Base-by-base conservation (phyloP, 2,329 filamentous ascomycete genomes). In the Diaporthe sp. region DNA sequence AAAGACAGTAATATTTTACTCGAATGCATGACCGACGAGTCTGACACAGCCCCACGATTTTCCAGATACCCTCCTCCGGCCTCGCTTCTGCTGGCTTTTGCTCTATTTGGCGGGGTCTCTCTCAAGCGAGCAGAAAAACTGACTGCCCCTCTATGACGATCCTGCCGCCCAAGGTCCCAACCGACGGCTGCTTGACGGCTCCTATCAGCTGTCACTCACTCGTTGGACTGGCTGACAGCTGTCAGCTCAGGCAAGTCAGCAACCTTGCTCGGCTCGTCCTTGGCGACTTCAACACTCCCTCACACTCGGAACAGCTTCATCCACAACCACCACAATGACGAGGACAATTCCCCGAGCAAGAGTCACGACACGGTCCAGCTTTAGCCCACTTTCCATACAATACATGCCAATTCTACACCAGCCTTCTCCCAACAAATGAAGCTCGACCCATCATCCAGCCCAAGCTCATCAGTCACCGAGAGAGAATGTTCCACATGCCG, bases 1-100 rank as follows among this genome's bases (percentile, higher is more conserved):
- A 34, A 34, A 9, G 28, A n/a, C 31, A n/a, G 31, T 22, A 37
- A 17, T 7, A 31, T 68, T 34, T 42, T 51, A 25, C 44, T 37
- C 31, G 44, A 53, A 68, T 69, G 65, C 65, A 69, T 69, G 49
- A 69, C 65, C 49, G 39, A 42, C n/a, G 9, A n/a, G 22, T 68
- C 65, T 69, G 65, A 69, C 65, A 69, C 55, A 55, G 12, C 46
- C 65, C 46, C 65, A 69, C 49, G 49, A 42, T 55, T 17, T 17
- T 53, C 62, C 62, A 53, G 46, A 53, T 53, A 53, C 22, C 46
- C 65, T 42, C 9, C 65, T 69, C 65, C 65, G 49, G 65, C 65
- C 65, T 69, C 65, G 49, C 49, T 69, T 55, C 46, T 53, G 62
- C 46, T 53, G 25, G 46, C 17, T 22, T 22, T 31, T 31, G 22